These are phyloP conservation scores for Neurospora sp. DNA, from an alignment of 2,329 filamentous ascomycete species.

Conservation along the genomic window DNA sequence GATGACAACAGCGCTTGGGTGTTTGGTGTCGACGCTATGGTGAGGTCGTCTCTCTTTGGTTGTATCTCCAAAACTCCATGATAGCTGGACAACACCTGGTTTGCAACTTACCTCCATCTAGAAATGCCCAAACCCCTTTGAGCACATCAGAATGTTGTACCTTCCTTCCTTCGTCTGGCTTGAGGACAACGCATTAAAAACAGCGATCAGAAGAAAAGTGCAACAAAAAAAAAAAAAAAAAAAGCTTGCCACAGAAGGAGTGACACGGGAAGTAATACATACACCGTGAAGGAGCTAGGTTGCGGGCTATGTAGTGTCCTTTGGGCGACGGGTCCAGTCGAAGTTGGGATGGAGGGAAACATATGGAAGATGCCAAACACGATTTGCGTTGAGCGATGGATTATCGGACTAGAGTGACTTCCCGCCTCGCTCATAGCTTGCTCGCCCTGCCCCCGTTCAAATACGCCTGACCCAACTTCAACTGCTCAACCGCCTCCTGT, in stretches of 20 bases:
- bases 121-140: background rate
- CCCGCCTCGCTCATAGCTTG: slow-evolving; percentile 28
- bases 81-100: no score
- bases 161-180: background rate
- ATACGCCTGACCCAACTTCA: slow-evolving; percentile 54
- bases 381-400: background rate
- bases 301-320: background rate
- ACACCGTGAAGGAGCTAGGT: background rate
- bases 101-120: no score
- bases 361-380: background rate
- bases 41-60: no score
- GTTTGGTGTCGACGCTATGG: no score
- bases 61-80: no score
- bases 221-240: background rate
- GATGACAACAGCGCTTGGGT: no score
- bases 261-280: background rate
- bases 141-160: background rate
- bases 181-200: background rate
- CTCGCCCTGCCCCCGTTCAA: slow-evolving; percentile 30
- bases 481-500: slow-evolving; percentile 57
- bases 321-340: background rate
- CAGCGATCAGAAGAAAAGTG: background rate
- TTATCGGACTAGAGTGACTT: background rate
- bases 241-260: background rate
- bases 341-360: background rate